These are phyloP conservation scores for Dactylellina parvicollis DNA, from an alignment of 2,329 filamentous ascomycete species.

Conservation along the genomic window DNA sequence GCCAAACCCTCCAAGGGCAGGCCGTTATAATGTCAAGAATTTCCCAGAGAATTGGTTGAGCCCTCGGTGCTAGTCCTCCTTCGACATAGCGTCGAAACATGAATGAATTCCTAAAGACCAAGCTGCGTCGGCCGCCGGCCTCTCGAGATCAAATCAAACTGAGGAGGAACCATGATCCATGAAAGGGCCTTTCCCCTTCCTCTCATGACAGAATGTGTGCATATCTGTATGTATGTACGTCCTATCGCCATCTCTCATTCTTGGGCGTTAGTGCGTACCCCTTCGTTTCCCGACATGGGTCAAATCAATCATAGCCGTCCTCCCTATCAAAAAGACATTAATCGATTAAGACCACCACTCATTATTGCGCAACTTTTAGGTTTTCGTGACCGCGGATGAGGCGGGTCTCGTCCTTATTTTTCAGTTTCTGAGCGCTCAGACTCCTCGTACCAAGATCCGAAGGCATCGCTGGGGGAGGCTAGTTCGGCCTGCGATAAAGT, in stretches of 20 bases:
- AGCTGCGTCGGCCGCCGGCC: constrained; percentile 22
- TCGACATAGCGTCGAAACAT: constrained; percentile 2
- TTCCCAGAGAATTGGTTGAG: constrained; percentile 30
- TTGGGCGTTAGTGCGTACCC: constrained; percentile 1
- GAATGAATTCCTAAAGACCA: background rate
- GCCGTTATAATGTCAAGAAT: constrained; percentile 12
- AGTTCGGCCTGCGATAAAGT: constrained; percentile 33
- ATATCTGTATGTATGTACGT: background rate
- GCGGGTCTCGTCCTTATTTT: constrained; percentile 45
- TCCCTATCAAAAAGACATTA: constrained; percentile 19
- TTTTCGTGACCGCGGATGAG: constrained; percentile 42
- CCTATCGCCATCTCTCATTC: background rate
- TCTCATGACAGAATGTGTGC: too few species aligned
- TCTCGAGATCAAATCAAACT: constrained; percentile 5
- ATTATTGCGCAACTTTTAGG: constrained; percentile 51
- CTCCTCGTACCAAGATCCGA: constrained; percentile 51
- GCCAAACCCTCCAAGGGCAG: constrained; percentile 8
- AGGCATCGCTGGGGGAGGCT: constrained; percentile 38
- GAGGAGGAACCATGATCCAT: constrained; percentile 21
- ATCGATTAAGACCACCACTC: constrained; percentile 23
- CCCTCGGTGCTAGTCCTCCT: background rate
- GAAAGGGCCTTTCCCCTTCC: background rate
- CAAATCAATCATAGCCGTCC: background rate
- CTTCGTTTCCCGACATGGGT: constrained; percentile 31
- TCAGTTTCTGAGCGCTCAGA: constrained; percentile 45